A percentile compares a stretch with the other conserved stretches of the same genome.
Conservation (phyloP, 2,329 filamentous ascomycete species). For the Mariannaea sp. region DNA sequence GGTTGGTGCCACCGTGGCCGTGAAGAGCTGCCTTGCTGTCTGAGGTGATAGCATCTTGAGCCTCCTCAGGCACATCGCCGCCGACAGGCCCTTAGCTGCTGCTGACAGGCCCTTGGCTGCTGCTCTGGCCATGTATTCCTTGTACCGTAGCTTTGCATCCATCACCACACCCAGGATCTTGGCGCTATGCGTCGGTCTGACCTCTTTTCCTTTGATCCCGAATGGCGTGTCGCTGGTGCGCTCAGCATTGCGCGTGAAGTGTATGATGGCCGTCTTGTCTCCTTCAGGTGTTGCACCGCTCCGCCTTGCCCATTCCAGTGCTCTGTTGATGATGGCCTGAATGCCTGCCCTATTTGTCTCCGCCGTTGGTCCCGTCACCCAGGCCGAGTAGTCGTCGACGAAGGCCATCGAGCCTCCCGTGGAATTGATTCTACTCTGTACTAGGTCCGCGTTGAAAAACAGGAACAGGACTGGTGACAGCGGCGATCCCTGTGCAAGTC, state of each 20-base stretch:
- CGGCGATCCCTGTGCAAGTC: neutral
- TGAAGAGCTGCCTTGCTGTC: neutral
- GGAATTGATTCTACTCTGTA: neutral
- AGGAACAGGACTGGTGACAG: neutral
- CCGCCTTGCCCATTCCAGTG: conserved; percentile 14
- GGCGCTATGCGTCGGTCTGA: neutral
- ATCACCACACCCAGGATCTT: neutral
- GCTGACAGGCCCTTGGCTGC: neutral
- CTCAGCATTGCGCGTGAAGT: neutral
- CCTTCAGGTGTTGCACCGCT: conserved; percentile 11
- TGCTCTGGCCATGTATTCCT: neutral
- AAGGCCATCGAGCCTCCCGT: conserved; percentile 36
- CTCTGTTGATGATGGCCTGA: conserved; percentile 33
- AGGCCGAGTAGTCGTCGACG: conserved; percentile 14
- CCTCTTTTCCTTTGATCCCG: neutral
- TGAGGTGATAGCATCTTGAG: neutral
- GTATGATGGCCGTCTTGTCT: neutral
- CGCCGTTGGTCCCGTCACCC: conserved; percentile 29
- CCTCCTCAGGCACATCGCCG: neutral
- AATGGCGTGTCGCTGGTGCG: neutral
- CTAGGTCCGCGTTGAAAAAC: neutral
- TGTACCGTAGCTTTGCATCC: neutral
- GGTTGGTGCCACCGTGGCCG: neutral
- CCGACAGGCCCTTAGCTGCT: neutral
- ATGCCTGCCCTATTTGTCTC: conserved; percentile 31